phyloP scores from a whole-genome alignment of 2,329 filamentous ascomycete genomes.

The Cladosporium sp. region DNA sequence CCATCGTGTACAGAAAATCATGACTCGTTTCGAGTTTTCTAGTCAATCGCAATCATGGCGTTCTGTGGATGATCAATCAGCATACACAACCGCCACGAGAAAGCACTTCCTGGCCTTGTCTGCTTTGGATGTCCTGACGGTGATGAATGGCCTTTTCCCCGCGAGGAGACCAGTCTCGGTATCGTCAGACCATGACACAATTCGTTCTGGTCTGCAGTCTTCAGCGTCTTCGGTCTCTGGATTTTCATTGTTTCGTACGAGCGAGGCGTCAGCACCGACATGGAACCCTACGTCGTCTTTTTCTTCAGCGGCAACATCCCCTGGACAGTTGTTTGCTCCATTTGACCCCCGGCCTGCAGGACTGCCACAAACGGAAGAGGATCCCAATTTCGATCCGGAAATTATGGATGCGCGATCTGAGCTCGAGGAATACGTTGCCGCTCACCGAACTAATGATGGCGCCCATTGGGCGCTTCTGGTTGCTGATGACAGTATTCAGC shows the following conservation, averaged over 20 bases:
- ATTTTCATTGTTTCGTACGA: slow-evolving; percentile 44
- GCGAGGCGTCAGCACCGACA: background rate
- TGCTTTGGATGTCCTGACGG: slow-evolving; percentile 75
- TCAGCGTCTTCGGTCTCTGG: slow-evolving; percentile 48
- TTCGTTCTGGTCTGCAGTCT: slow-evolving; percentile 43
- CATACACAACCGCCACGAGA: background rate
- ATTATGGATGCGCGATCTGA: slow-evolving; percentile 9
- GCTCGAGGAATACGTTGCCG: slow-evolving; percentile 6
- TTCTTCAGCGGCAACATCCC: background rate
- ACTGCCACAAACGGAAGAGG: background rate
- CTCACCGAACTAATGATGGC: background rate
- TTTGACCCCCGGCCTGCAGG: background rate
- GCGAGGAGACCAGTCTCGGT: slow-evolving; percentile 62
- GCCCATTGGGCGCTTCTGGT: slow-evolving; percentile 1
- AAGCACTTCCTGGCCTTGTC: slow-evolving; percentile 37
- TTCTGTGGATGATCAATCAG: background rate
- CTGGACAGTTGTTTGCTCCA: background rate
- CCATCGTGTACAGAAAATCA: slow-evolving; percentile 66
- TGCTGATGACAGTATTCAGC: background rate
- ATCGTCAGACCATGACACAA: slow-evolving; percentile 42
- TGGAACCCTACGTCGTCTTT: background rate
- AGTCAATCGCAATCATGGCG: background rate
- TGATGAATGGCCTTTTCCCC: slow-evolving; percentile 81
- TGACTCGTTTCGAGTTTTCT: background rate
- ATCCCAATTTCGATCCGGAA: background rate